Base-by-base conservation (phyloP, 2,329 filamentous ascomycete genomes). In the Xylariaceae sp. region DNA sequence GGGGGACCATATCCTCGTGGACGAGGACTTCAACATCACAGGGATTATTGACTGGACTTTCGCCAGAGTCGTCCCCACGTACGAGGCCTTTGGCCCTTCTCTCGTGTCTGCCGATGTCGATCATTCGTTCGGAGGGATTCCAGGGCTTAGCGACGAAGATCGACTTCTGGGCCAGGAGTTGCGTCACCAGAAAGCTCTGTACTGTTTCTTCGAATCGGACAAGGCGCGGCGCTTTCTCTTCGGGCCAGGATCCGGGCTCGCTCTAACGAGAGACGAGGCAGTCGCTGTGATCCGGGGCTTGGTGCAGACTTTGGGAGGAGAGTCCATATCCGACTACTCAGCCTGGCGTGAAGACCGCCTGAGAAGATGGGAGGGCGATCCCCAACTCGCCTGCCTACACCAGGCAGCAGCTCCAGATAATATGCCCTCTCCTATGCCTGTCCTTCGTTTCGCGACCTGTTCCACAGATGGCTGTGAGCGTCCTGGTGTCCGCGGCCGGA, bases 181-280 rank as follows among this genome's bases (percentile, higher is more conserved):
- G 12, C 39, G 38, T 31, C 38, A 9, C 38, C 36, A 16, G 4
- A 23, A 23, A 16, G 29, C 40, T 26, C 35, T 36, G 9, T 14
- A 41, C 17, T 49, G 38, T 42, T 41, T 34, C 27, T 44, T 44
- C 24, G 9, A 41, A 1, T 44, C 34, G n/a, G 48, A 51, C 34
- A 36, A 48, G 13, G 44, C 49, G 32, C 43, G 48, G n/a, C 40
- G 46, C 2, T 47, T 52, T 17, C 41, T 52, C 31, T 52, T 52
- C 31, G 45, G 47, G 18, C 31, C 27, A 9, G 50, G 41, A 2
- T 41, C 52, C 19, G 49, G 49, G 3, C 14, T 53, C 16, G 38
- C 36, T 14, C 41, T 46, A 6, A 28, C 29, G 3, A 31, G 38
- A 13, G 21, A 31, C 26, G 34, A 41, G 27, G 33, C 41, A 14